Evolutionary conservation across 2,329 filamentous ascomycete species (phyloP), one percentile per base, ranked within the genome.

Genomic region (Fusarium sp.): DNA sequence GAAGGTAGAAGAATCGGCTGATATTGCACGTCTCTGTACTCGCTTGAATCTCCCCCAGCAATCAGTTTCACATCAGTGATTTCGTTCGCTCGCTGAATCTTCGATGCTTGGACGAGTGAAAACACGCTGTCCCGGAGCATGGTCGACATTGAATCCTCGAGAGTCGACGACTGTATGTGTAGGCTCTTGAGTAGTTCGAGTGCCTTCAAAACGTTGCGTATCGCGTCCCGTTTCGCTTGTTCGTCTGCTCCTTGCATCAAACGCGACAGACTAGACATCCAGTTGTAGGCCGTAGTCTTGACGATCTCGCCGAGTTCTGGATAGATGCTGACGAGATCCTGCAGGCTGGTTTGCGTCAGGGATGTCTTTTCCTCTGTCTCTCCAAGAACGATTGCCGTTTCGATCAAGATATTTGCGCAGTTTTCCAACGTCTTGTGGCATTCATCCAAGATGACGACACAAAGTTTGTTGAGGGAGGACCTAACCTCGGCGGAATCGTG

Each of bases 201-300:
- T 0, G 93, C 92, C 57, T 92, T 92, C 16, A 92, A 90, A n/a
- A 99, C 88, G 72, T 96, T 94, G 32, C 89, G 88, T 30, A 98
- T 88, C 2, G 92, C 91, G 65, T 89, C 88, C 71, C 91, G 88
- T 81, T 97, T 97, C 32, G 88, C 86, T n/a, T 87, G 87, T 76
- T 98, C 95, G 77, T 98, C 95, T 75, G 92, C 93, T 10, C 92
- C 90, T 80, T 96, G 94, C 91, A 98, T 95, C 16, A 94, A 83
- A 18, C 95, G 90, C 6, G 96, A 92, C 20, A 99, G 88, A 45
- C 94, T 92, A 3, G 91, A 90, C 27, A 95, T 89, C 95, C 95
- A 98, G 62, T 91, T 92, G 81, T 96, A 93, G 1, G 97, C 87
- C 1, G 90, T 92, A 32, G 88, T 89, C 76, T 94, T 94, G 30